Evolutionary conservation across 805 yeast species (phyloP), one percentile per base, ranked within the genome.

Genomic region (Pichia occidentalis): DNA sequence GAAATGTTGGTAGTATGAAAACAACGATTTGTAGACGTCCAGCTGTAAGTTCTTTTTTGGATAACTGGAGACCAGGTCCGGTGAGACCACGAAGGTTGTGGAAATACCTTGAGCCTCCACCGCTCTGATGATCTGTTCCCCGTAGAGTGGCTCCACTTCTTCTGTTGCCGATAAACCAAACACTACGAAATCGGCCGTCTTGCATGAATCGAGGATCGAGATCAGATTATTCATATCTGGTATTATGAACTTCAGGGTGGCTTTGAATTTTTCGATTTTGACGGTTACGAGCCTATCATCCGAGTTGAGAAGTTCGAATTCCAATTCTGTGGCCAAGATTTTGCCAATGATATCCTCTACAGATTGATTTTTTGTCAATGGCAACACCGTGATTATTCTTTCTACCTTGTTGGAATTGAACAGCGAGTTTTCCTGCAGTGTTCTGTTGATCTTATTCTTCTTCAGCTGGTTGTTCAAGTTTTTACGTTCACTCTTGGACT

Each of bases 51-150:
- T 85, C 52, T 73, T 77, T 59, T 81, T 82, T 28, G 82, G 79
- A 48, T 76, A 84, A 1, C 77, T 73, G 2, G 71, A 54, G 2
- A 80, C 73, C 24, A 87, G 56, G 51, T 86, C 85, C 7, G 92
- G 76, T 20, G 88, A 74, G 9, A 85, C 85, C 21, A 94, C 92
- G 39, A 82, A 64, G 1, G 78, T 79, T 4, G 86, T 75, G 0
- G 95, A 80, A 11, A 88, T 81, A 67, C 97, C 97, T 64, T 94
- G 98, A 11, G 88, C 73, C 53, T 85, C 86, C 24, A 88, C 71
- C 2, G 95, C 85, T 61, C 97, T 77, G 40, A 92, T 68, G 21
- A 88, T 76, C 52, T 85, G 88, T 62, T 92, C 98, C 34, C 97
- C 97, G 50, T 76, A 73, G 27, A 70, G 71, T 32, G 69, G 67